Evolutionary conservation across 768 basidiomycete genomes (phyloP).

Genomic region (Termitomyces sp.): DNA sequence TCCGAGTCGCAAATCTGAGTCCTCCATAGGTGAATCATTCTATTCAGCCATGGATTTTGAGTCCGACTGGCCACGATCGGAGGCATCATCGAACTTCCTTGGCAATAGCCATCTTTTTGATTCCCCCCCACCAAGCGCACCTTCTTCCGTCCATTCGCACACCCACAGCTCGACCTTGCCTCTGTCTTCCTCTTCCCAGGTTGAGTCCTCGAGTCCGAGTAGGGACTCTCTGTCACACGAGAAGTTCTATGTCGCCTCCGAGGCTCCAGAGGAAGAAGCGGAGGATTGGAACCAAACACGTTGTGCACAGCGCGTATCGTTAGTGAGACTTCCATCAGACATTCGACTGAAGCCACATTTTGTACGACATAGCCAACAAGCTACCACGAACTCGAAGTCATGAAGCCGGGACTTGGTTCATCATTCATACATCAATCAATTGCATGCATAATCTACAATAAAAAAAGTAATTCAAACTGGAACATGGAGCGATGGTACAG

Average conservation of each 20-base stretch:
- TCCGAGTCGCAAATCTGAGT: constrained; percentile 36
- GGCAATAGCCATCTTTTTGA: constrained; percentile 28
- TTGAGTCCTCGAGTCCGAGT: constrained; percentile 14
- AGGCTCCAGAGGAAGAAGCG: constrained; percentile 64
- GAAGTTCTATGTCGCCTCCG: constrained; percentile 41
- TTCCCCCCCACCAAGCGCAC: constrained; percentile 31
- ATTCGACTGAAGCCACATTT: constrained; percentile 32
- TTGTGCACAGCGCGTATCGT: constrained; percentile 80
- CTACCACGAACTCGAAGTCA: not conserved
- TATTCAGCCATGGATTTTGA: constrained; percentile 63
- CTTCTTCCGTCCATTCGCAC: constrained; percentile 28
- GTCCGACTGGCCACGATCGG: constrained; percentile 43
- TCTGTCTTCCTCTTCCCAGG: not conserved
- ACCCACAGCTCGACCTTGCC: constrained; percentile 10
- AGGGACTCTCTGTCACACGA: constrained; percentile 33
- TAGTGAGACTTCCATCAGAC: constrained; percentile 68
- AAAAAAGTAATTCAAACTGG: constrained; percentile 2
- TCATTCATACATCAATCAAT: not conserved
- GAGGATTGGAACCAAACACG: constrained; percentile 87
- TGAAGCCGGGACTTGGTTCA: not conserved
- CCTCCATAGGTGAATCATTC: constrained; percentile 56
- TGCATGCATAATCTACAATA: constrained; percentile 7
- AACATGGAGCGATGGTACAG: not conserved
- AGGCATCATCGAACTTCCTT: constrained; percentile 33
- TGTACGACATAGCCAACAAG: constrained; percentile 15